Base-by-base conservation (phyloP, 2,329 filamentous ascomycete species). In the Calonectria hongkongensis region DNA sequence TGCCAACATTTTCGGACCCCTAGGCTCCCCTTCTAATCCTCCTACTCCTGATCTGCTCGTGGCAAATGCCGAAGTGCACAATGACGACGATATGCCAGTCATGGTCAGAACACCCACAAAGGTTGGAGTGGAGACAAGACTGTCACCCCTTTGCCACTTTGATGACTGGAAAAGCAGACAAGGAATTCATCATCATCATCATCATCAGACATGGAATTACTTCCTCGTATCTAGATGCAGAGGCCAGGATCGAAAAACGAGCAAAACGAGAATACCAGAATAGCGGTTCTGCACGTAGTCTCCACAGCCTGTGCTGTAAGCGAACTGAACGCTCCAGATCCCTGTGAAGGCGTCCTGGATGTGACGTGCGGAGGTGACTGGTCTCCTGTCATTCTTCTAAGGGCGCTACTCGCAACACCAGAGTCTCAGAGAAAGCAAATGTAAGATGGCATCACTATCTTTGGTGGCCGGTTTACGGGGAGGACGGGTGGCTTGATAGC, bases 311-410 rank as follows among this genome's bases (percentile, higher is more conserved):
- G 54, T 51, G 27, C 36, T 43, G 36, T 45, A 69, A 60, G 60
- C 48, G 25, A 60, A 41, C 51, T 47, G 45, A 62, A 50, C 33
- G 28, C 21, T 64, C n/a, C 25, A 41, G 39, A 63, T 63, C 56
- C 66, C 66, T 63, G 58, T 64, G 56, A 69, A 63, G 56, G 36
- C 47, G 47, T 25, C 39, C 25, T 28, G 36, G 39, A 66, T 70
- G 60, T 50, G 60, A 70, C 68, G 33, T 47, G 50, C 66, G 60
- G 9, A 70, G 50, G 60, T 70, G 68, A 66, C 68, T 70, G 33
- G 68, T 66, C 48, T 70, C 25, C 50, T 70, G 28, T 58, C 60
- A 70, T 28, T 33, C 58, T 54, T 48, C 50, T 43, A 27, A 27
- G n/a, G 27, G 47, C 66, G 56, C 56, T 45, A 62, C 47, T 51